These are phyloP conservation scores for Ophiostoma sp. DNA, from an alignment of 2,329 filamentous ascomycete species.

Conservation along the genomic window DNA sequence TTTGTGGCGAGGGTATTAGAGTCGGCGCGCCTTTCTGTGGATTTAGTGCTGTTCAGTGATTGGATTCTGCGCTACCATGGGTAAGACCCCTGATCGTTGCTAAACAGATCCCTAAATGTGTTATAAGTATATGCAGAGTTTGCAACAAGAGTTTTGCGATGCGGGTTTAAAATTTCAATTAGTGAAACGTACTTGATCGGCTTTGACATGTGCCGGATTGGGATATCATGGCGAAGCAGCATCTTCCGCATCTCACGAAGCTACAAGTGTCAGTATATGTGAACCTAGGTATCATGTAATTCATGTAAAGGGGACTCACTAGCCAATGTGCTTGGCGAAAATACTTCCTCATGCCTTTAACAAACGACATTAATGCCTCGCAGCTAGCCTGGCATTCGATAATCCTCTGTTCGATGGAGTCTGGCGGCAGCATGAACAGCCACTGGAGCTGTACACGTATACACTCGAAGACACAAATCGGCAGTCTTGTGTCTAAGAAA, in stretches of 20 bases:
- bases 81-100: neutral
- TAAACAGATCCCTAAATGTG: neutral
- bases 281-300: neutral
- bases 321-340: slow-evolving; percentile 12
- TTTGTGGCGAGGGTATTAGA: neutral
- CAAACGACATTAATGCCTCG: slow-evolving; percentile 10
- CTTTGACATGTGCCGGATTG: neutral
- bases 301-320: neutral
- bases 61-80: neutral
- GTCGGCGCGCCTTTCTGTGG: neutral
- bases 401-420: slow-evolving; percentile 2
- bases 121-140: neutral
- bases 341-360: slow-evolving; percentile 11
- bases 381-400: slow-evolving; percentile 3
- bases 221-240: neutral
- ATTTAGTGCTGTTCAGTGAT: neutral
- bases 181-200: neutral
- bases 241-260: neutral
- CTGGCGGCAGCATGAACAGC: slow-evolving; percentile 14
- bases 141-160: neutral
- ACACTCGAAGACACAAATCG: neutral
- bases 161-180: too few relatives aligned
- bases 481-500: neutral
- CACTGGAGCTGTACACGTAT: slow-evolving; percentile 12
- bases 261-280: neutral